Base-by-base conservation (phyloP, 1,284 basidiomycete genomes). In the Waitea zeae region DNA sequence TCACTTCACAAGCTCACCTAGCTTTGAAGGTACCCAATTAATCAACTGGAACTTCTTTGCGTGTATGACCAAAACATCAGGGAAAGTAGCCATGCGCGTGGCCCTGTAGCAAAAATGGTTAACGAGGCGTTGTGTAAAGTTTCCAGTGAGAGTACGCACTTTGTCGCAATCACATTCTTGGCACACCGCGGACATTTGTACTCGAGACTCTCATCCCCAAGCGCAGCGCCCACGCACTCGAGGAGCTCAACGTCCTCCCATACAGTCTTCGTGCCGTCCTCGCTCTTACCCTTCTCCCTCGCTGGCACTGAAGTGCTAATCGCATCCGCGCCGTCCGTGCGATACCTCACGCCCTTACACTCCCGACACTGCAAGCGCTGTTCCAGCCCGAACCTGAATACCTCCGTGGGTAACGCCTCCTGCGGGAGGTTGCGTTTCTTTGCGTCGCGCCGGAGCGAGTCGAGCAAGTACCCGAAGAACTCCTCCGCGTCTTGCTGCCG, bases 401-500 rank as follows among this genome's bases (percentile, higher is more conserved):
- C 57, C 35, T 65, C 61, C 0, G 88, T 93, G 2, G 89, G 71
- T 40, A 84, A 73, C 40, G 41, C 34, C 26, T 53, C 58, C 12
- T 36, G 36, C 45, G 41, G 17, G 20, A 37, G 35, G 17, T 32
- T 20, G 4, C n/a, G n/a, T n/a, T n/a, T n/a, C n/a, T n/a, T n/a
- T 38, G 70, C 58, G 46, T 82, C 66, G 42, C 74, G 57, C 34
- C 84, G 64, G 12, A 95, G 56, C 12, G 70, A 62, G 3, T 69
- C 71, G 35, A 97, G 48, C 6, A 97, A 57, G 53, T 93, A 73
- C 36, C 73, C 68, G 39, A 98, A 66, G 58, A 98, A 98, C 55
- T 98, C 93, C 49, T 96, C 90, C 1, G 92, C 76, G 49, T 99
- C 93, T 52, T 98, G 93, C 55, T 98, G 92, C 30, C 75, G 70